Conservation (phyloP, 1,139 yeast genomes). For the Pichia sp. region DNA sequence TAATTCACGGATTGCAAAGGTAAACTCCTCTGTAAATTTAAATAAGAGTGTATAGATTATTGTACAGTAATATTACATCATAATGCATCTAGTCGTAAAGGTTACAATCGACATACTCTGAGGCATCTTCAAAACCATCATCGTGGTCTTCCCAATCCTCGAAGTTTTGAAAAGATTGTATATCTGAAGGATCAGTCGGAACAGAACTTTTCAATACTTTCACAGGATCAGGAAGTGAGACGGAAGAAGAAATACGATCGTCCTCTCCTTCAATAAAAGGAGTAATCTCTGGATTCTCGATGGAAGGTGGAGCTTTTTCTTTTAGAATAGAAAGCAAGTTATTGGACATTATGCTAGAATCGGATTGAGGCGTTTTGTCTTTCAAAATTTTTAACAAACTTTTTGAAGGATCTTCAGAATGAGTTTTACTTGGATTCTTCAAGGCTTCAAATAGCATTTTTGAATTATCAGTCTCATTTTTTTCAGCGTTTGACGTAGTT, state of each 20-base stretch:
- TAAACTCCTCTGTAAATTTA: neutral
- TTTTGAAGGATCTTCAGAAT: neutral
- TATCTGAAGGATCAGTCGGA: neutral
- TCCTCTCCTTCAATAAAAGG: too few relatives aligned
- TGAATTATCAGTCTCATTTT: too few relatives aligned
- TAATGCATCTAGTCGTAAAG: neutral
- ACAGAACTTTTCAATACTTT: neutral
- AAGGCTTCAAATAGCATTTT: neutral
- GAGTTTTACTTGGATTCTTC: neutral
- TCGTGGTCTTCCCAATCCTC: slow-evolving; percentile 19
- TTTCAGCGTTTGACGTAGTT: neutral
- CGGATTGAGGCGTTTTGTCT: neutral
- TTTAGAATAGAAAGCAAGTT: too few relatives aligned
- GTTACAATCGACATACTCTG: neutral
- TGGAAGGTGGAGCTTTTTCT: too few relatives aligned
- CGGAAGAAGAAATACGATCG: neutral
- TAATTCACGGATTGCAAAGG: slow-evolving; percentile 26
- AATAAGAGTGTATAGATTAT: neutral
- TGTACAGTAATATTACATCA: neutral
- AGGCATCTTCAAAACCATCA: slow-evolving; percentile 16
- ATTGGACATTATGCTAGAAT: neutral
- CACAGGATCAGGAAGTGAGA: neutral
- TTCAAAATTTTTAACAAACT: slow-evolving; percentile 2
- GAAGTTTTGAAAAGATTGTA: slow-evolving; percentile 15
- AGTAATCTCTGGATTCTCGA: too few relatives aligned